Percentiles rank a stretch among this genome's conserved stretches.
phyloP scores from a whole-genome alignment of 441 rosid species.

The Daphne laureola region DNA sequence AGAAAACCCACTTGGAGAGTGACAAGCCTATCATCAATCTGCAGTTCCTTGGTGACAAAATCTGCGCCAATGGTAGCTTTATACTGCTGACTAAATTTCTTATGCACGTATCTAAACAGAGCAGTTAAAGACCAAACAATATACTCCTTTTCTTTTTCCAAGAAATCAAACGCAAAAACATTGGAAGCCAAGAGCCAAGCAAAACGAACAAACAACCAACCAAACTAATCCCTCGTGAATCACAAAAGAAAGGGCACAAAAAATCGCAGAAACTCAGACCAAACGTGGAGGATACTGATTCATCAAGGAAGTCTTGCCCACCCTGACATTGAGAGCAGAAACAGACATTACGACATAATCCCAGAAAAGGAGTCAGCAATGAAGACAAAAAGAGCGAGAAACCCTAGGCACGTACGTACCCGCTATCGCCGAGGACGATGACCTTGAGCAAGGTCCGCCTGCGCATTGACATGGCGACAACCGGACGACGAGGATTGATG shows the following conservation, averaged over 20 bases:
- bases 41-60: conserved; percentile 94
- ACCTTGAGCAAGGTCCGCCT: conserved; percentile 91
- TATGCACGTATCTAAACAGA: conserved; percentile 72
- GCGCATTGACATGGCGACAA: conserved; percentile 52
- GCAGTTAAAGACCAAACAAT: conserved; percentile 25
- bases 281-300: conserved; percentile 74
- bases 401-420: conserved; percentile 31
- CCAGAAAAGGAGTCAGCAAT: not conserved
- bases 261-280: not conserved
- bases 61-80: conserved; percentile 98
- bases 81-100: conserved; percentile 89
- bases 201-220: no score
- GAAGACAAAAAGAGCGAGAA: conserved; percentile 22
- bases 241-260: not conserved
- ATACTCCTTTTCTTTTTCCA: no score
- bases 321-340: conserved; percentile 40
- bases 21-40: conserved; percentile 78
- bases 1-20: conserved; percentile 62
- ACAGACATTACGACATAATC: not conserved
- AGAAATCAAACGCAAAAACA: no score
- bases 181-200: no score
- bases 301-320: conserved; percentile 98
- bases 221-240: no score
- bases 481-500: not conserved
- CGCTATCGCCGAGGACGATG: conserved; percentile 95